Evolutionary conservation across 2,329 filamentous ascomycete species (phyloP).

Genomic region (Venturia carpophila): DNA sequence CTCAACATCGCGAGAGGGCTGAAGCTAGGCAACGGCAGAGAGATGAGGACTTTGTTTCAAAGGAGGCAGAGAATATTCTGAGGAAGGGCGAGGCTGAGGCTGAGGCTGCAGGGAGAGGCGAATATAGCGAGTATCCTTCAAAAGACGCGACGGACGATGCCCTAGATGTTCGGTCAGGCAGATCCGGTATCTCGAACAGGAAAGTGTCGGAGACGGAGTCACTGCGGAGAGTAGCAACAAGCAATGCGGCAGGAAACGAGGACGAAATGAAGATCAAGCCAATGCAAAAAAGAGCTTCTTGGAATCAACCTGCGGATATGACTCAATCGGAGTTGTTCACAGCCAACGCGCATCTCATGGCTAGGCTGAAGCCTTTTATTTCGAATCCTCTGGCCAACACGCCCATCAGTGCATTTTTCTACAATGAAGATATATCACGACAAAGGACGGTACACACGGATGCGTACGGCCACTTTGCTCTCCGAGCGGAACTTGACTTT

Average conservation of each 20-base stretch:
- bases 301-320: constrained; percentile 53
- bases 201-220: not conserved
- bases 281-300: constrained; percentile 40
- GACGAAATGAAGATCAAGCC: constrained; percentile 26
- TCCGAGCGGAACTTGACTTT: constrained; percentile 77
- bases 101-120: constrained; percentile 60
- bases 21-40: constrained; percentile 45
- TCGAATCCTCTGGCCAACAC: constrained; percentile 69
- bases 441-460: constrained; percentile 81
- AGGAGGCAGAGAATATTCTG: constrained; percentile 70
- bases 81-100: constrained; percentile 63
- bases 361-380: constrained; percentile 80
- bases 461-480: constrained; percentile 77
- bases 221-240: constrained; percentile 12
- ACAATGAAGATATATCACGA: constrained; percentile 73
- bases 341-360: constrained; percentile 83
- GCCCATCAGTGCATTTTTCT: constrained; percentile 90
- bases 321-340: constrained; percentile 65
- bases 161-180: constrained; percentile 35
- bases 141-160: not conserved
- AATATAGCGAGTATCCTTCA: constrained; percentile 60
- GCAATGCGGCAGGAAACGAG: constrained; percentile 11
- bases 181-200: constrained; percentile 22
- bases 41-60: constrained; percentile 60
- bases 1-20: constrained; percentile 29